Conservation (phyloP, 805 yeast genomes). For the Lachancea quebecensis region DNA sequence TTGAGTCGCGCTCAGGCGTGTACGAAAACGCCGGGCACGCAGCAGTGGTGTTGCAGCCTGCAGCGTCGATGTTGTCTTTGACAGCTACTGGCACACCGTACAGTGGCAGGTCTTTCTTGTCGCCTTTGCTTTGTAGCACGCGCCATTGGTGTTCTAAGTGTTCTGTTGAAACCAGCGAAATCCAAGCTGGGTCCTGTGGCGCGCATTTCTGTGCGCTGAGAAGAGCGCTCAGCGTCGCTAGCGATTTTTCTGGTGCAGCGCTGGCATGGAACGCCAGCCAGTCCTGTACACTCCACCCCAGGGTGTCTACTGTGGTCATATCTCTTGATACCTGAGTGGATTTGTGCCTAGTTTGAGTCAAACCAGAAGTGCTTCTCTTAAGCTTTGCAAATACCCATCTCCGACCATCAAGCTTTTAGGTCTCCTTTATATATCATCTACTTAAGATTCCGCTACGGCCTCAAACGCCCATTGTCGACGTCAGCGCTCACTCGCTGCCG, state of each 20-base stretch:
- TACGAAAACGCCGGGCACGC: constrained; percentile 86
- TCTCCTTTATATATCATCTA: neutral
- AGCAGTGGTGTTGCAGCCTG: constrained; percentile 79
- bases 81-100: constrained; percentile 95
- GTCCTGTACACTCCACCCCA: constrained; percentile 77
- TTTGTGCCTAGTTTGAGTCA: neutral
- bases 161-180: constrained; percentile 61
- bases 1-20: constrained; percentile 63
- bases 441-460: neutral
- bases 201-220: constrained; percentile 40
- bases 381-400: neutral
- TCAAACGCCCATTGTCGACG: neutral
- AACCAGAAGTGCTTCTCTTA: neutral
- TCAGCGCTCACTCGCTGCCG: neutral
- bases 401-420: neutral
- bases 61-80: constrained; percentile 90
- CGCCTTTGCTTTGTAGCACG: constrained; percentile 54
- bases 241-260: constrained; percentile 56
- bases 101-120: constrained; percentile 53
- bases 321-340: neutral
- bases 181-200: constrained; percentile 84
- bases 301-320: constrained; percentile 15
- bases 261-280: constrained; percentile 68
- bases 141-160: constrained; percentile 71
- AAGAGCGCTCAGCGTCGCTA: constrained; percentile 39